Base-by-base conservation (phyloP, 805 yeast genomes). In the Metschnikowia reukaufii region DNA sequence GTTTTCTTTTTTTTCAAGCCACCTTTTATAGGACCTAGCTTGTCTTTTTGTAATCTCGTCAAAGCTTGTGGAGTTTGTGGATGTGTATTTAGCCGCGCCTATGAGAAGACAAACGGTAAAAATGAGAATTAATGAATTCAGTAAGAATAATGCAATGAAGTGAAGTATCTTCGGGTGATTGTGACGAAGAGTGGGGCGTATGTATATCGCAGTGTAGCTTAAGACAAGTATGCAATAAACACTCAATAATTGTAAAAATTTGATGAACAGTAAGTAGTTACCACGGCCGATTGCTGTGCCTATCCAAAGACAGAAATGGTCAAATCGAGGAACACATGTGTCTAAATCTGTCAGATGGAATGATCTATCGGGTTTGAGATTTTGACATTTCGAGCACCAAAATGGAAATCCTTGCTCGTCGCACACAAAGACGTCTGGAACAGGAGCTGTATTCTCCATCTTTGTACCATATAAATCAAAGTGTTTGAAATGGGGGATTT, bases 241-340 rank as follows among this genome's bases (percentile, higher is more conserved):
- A 21, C 66, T 62, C 25, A 73, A 63, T 56, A 70, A 67, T 4
- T 71, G 35, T 27, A 76, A 57, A 56, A 76, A 83, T 50, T 78
- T 81, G 3, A 83, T 42, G 57, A 90, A 90, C 23, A 72, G 65
- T 41, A 76, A 60, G 60, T 81, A 81, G 64, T 92, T 91, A 32
- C 68, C 62, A 48, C 78, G 76, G 0, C 96, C 97, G 36, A 91
- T 79, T 4, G 81, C 78, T 0, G 75, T 62, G 1, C 96, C 95
- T 0, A 92, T 64, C 84, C 88, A 89, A 0, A 81, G 59, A 61
- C 98, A 91, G 58, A 75, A 84, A 62, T 91, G 98, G 64, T 91
- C 98, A 72, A 87, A 85, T 47, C 77, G 73, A 0, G 87, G 81
- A 0, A 90, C 81, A 59, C 96, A 88, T 19, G 64, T 59, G 2